phyloP scores from a whole-genome alignment of 106 monocot genomes.

The Acorus calamus region DNA sequence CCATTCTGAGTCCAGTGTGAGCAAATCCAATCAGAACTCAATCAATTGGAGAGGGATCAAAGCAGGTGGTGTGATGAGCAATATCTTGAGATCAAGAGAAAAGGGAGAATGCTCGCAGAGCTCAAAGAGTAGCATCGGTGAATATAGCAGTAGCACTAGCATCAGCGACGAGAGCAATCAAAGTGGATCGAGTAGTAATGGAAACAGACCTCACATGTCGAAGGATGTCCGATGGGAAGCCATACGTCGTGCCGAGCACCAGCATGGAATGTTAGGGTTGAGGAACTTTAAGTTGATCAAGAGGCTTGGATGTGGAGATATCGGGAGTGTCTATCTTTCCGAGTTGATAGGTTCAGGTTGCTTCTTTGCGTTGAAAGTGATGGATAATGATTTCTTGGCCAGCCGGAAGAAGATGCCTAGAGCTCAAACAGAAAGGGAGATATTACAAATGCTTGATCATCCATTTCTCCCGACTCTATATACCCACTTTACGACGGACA shows the following conservation, averaged over 20 bases:
- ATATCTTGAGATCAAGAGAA: constrained; percentile 24
- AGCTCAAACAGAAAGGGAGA: constrained; percentile 78
- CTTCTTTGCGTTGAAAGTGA: constrained; percentile 71
- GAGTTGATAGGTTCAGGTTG: constrained; percentile 48
- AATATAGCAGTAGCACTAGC: constrained; percentile 58
- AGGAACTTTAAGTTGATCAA: constrained; percentile 58
- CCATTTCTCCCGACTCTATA: constrained; percentile 78
- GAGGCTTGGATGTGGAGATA: constrained; percentile 73
- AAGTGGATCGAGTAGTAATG: constrained; percentile 22
- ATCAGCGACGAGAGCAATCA: constrained; percentile 56
- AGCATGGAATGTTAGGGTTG: constrained; percentile 30
- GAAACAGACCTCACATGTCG: constrained; percentile 55
- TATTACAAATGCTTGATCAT: constrained; percentile 77
- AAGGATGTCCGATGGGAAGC: constrained; percentile 57
- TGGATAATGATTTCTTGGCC: constrained; percentile 56
- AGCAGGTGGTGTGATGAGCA: constrained; percentile 4
- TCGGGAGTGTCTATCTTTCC: constrained; percentile 70
- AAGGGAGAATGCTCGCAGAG: constrained; percentile 62
- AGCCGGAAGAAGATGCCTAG: constrained; percentile 68
- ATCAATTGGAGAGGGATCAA: constrained; percentile 1
- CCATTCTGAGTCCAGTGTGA: not conserved
- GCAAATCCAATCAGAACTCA: constrained; percentile 10
- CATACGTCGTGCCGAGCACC: constrained; percentile 23
- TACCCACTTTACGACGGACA: constrained; percentile 59
- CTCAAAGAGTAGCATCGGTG: constrained; percentile 66